Evolutionary conservation across 202 grass and related monocot genomes (phyloP).

Genomic region (Schoenoplectus tabernaemontani): DNA sequence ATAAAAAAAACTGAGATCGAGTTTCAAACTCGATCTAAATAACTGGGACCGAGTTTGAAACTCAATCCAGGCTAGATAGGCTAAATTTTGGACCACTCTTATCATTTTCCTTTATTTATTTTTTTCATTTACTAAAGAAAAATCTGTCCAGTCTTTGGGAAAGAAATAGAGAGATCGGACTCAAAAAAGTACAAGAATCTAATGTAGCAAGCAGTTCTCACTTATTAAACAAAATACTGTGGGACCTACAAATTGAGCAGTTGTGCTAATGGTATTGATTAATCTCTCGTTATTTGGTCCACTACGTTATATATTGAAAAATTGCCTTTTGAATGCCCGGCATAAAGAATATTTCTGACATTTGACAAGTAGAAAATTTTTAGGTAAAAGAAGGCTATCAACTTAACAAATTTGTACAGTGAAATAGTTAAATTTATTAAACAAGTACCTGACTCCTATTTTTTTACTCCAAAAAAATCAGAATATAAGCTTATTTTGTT

Average conservation of each 20-base stretch:
- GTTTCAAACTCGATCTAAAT: too few species aligned
- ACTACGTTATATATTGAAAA: background rate
- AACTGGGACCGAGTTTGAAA: too few species aligned
- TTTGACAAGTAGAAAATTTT: background rate
- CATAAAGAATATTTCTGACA: constrained; percentile 11
- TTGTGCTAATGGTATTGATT: background rate
- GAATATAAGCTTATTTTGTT: background rate
- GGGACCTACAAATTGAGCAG: background rate
- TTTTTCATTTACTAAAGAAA: too few species aligned
- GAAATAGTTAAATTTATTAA: background rate
- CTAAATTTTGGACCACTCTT: too few species aligned
- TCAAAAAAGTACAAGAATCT: constrained; percentile 1
- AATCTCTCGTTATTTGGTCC: background rate
- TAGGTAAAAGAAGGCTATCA: background rate
- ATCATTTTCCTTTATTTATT: too few species aligned
- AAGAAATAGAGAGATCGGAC: background rate
- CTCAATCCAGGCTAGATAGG: too few species aligned
- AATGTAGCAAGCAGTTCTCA: background rate
- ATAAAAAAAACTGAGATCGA: too few species aligned
- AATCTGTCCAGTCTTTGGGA: background rate
- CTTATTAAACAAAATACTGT: background rate
- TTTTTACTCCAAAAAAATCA: background rate
- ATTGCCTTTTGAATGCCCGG: constrained; percentile 8
- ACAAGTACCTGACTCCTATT: background rate
- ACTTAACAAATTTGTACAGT: background rate